Evolutionary conservation across 1,139 yeast species (phyloP), one percentile per base, ranked within the genome.

Genomic region (Suzukiozyma palmioleophila): DNA sequence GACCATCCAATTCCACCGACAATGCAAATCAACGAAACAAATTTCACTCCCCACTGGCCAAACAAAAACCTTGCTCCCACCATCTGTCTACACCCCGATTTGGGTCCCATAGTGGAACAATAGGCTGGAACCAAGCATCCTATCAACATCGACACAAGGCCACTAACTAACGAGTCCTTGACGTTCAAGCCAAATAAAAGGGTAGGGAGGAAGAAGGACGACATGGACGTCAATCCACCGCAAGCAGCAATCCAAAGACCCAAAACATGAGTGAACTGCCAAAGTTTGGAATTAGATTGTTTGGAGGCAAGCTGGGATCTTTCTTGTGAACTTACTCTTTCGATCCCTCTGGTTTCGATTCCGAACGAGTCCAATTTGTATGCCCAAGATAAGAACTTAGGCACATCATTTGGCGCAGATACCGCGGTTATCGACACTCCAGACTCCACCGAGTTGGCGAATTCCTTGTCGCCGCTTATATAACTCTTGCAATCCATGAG

Each of bases 1-100:
- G 90, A 77, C 95, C 95, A 87, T 16, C 95, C 95, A 51, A 84
- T 60, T n/a, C 83, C 82, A 36, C 95, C 92, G 39, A 84, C 59
- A 42, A 84, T 77, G 34, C 85, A 75, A 29, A 83, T 75, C 33
- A 87, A 56, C 2, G 87, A 80, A 35, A 85, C 83, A 40, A 84
- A 63, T 55, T 84, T 82, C 31, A 87, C 89, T 46, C 81, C 77
- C 83, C 84, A 84, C 79, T 89, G 82, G 1, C 96, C 95, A 57
- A 85, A 86, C 36, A 85, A 64, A 52, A 75, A 85, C 44, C 95
- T 69, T 0, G 90, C 84, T 15, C 87, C 74, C 8, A 86, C 90
- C 89, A 87, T 84, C 57, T 86, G 95, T 50, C 96, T 69, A 46
- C 90, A 77, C 0, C 96, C 96, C 0, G 94, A 84, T 43, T 86